Percentiles rank a stretch among this genome's conserved stretches.
Evolutionary conservation across 192 early-diverging fungal species (phyloP).

Genomic region (Lunasporangiospora selenospora): DNA sequence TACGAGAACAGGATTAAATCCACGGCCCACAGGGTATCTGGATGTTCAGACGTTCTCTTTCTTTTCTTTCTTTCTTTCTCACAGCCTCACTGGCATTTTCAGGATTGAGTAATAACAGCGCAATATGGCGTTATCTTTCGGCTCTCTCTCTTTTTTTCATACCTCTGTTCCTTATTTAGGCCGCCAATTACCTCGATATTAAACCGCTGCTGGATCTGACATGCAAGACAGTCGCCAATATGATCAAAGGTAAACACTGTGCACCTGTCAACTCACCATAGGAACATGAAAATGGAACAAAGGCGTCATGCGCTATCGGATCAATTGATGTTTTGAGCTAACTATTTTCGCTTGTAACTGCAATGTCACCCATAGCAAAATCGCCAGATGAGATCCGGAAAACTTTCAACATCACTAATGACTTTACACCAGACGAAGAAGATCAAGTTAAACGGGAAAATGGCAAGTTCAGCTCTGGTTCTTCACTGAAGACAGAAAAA

Average conservation of each 20-base stretch:
- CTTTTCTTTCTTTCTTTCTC: too few relatives aligned
- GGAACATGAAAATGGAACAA: too few relatives aligned
- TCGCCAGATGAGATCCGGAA: slow-evolving; percentile 91
- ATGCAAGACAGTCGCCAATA: slow-evolving; percentile 98
- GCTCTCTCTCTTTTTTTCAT: not conserved
- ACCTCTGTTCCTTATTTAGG: slow-evolving; percentile 19
- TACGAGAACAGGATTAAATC: not conserved
- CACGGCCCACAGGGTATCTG: too few relatives aligned
- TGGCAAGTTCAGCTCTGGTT: too few relatives aligned
- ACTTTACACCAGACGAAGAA: slow-evolving; percentile 97
- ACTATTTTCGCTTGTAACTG: too few relatives aligned
- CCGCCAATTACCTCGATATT: slow-evolving; percentile 94
- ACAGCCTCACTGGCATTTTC: not conserved
- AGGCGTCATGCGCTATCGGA: too few relatives aligned
- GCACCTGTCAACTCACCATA: too few relatives aligned
- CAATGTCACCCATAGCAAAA: slow-evolving; percentile 70
- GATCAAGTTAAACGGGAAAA: slow-evolving; percentile 90
- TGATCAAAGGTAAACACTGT: slow-evolving; percentile 80
- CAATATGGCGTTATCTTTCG: not conserved
- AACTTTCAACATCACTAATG: slow-evolving; percentile 96
- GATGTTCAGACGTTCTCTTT: too few relatives aligned
- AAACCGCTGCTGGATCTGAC: slow-evolving; percentile 96
- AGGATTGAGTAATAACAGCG: not conserved
- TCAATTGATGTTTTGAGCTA: too few relatives aligned
- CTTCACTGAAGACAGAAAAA: too few relatives aligned